Percentiles rank a stretch among this genome's conserved stretches.
Evolutionary conservation across 108 stramenopile species (phyloP).

Genomic region (Pseudonitzschia pungens): DNA sequence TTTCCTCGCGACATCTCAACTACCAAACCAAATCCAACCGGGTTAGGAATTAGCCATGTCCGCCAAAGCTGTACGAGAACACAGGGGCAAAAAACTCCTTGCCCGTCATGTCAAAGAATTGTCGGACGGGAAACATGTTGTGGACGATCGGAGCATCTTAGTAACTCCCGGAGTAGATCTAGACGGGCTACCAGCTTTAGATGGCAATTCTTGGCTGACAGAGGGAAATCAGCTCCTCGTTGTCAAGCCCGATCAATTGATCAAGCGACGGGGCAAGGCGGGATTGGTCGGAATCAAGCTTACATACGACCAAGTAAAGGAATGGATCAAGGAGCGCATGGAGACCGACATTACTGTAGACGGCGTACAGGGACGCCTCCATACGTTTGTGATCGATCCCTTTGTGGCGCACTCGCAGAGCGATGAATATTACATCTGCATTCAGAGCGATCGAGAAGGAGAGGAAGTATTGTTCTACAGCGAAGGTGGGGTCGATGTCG

Average conservation of each 20-base stretch:
- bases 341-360: constrained; percentile 64
- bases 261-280: constrained; percentile 90
- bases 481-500: constrained; percentile 91
- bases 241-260: constrained; percentile 93
- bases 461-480: constrained; percentile 86
- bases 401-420: constrained; percentile 78
- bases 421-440: constrained; percentile 92
- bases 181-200: constrained; percentile 39
- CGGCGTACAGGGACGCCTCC: constrained; percentile 63
- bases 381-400: constrained; percentile 88
- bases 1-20: no score
- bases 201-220: constrained; percentile 66
- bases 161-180: constrained; percentile 49
- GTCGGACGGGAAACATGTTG: constrained; percentile 46
- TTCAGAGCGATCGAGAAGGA: constrained; percentile 72
- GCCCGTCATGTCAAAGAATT: constrained; percentile 65
- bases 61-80: constrained; percentile 87
- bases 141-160: constrained; percentile 64
- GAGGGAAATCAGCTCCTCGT: constrained; percentile 48
- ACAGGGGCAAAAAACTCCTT: constrained; percentile 85
- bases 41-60: constrained; percentile 47
- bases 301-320: constrained; percentile 62
- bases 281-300: constrained; percentile 88
- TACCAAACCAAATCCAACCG: no score
- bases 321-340: constrained; percentile 80